Conservation (phyloP, 2,329 filamentous ascomycete species). For the Claviceps sp. region DNA sequence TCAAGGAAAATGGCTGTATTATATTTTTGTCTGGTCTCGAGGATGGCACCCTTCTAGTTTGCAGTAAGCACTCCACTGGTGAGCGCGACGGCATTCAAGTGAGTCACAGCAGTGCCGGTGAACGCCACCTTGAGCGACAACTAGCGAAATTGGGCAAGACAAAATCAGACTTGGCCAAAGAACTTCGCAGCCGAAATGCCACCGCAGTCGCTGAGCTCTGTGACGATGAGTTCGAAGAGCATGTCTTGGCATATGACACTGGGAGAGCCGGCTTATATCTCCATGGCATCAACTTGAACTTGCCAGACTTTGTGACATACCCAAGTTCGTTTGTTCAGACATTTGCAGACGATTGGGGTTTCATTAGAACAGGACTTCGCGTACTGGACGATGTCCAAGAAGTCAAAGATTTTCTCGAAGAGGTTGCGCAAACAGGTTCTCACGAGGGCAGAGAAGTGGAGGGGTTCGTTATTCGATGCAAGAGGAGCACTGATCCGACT, state of each 20-base stretch:
- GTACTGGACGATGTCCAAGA: conserved; percentile 59
- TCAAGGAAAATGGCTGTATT: conserved; percentile 99
- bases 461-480: conserved; percentile 92
- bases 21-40: conserved; percentile 91
- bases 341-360: conserved; percentile 88
- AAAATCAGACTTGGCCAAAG: conserved; percentile 61
- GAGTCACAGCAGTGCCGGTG: conserved; percentile 77
- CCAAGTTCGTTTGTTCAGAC: conserved; percentile 69
- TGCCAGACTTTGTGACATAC: conserved; percentile 85
- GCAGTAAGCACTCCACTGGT: conserved; percentile 96
- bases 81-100: conserved; percentile 53
- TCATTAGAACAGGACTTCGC: conserved; percentile 74
- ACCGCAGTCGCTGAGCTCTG: conserved; percentile 94
- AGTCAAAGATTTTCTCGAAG: conserved; percentile 71
- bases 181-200: conserved; percentile 67
- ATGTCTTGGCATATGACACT: conserved; percentile 77
- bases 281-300: conserved; percentile 89
- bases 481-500: conserved; percentile 40
- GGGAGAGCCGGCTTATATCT: conserved; percentile 83
- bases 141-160: conserved; percentile 65
- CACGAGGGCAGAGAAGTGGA: conserved; percentile 89
- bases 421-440: conserved; percentile 74
- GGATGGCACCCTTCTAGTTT: conserved; percentile 83
- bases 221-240: conserved; percentile 92
- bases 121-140: conserved; percentile 70